Evolutionary conservation across 2,329 filamentous ascomycete genomes (phyloP).

Genomic region (Atkinsonella hypoxylon): DNA sequence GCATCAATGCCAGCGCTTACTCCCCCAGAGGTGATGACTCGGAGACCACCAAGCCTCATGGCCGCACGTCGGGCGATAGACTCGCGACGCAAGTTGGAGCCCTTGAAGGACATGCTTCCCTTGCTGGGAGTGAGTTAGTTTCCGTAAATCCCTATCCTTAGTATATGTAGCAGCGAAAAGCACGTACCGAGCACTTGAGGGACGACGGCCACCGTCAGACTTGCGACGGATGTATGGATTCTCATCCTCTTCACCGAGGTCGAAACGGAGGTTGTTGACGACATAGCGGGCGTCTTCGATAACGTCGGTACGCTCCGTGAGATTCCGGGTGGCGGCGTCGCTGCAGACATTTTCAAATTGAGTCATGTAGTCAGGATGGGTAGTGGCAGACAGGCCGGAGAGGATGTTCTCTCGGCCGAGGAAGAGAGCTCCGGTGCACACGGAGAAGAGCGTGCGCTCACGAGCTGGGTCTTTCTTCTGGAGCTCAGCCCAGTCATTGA

Average conservation of each 20-base stretch:
- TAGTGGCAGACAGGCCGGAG: slow-evolving; percentile 68
- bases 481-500: slow-evolving; percentile 65
- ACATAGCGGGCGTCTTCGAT: slow-evolving; percentile 73
- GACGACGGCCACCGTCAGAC: slow-evolving; percentile 50
- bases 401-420: slow-evolving; percentile 67
- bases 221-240: slow-evolving; percentile 74
- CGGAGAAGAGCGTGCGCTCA: slow-evolving; percentile 69
- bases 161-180: neutral
- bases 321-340: slow-evolving; percentile 55
- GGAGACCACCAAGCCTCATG: slow-evolving; percentile 56
- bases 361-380: slow-evolving; percentile 69
- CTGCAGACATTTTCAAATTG: slow-evolving; percentile 73
- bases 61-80: slow-evolving; percentile 67
- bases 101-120: slow-evolving; percentile 72
- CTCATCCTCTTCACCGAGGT: slow-evolving; percentile 68
- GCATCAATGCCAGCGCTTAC: slow-evolving; percentile 74
- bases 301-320: slow-evolving; percentile 69
- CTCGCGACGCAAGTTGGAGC: slow-evolving; percentile 63
- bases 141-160: neutral
- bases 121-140: slow-evolving; percentile 39
- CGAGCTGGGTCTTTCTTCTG: slow-evolving; percentile 68
- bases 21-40: slow-evolving; percentile 72
- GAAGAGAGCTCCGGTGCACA: slow-evolving; percentile 71
- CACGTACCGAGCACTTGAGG: slow-evolving; percentile 48
- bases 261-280: slow-evolving; percentile 83